phyloP scores from a whole-genome alignment of 2,329 filamentous ascomycete genomes.

The Exophiala spinifera region DNA sequence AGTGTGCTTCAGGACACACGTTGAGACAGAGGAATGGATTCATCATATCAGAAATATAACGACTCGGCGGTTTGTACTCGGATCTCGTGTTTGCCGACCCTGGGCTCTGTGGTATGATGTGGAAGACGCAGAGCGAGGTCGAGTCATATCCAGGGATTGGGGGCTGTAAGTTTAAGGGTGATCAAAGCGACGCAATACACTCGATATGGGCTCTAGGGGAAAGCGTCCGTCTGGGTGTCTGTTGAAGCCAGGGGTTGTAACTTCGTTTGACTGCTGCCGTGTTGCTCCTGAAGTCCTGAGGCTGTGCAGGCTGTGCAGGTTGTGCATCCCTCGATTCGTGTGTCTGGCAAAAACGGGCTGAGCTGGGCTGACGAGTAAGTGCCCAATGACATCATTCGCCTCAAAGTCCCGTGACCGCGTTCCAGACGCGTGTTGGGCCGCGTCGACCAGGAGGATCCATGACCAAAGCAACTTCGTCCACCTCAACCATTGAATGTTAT shows the following conservation, averaged over 20 bases:
- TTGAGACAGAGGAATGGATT: background rate
- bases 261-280: background rate
- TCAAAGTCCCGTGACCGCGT: background rate
- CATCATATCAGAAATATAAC: background rate
- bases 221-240: too few species aligned
- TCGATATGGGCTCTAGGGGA: too few species aligned
- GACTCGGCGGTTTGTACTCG: background rate
- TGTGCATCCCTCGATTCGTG: background rate
- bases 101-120: background rate
- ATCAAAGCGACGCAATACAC: too few species aligned
- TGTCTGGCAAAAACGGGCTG: background rate
- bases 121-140: background rate
- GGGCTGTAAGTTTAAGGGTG: background rate
- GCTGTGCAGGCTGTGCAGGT: too few species aligned
- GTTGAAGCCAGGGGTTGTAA: too few species aligned
- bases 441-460: background rate
- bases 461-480: background rate
- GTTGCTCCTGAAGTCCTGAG: background rate
- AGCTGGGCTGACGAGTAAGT: background rate
- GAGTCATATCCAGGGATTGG: background rate
- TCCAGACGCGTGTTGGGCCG: background rate
- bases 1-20: background rate
- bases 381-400: conserved; percentile 4
- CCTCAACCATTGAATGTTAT: conserved; percentile 5
- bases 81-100: background rate